Evolutionary conservation across 2,329 filamentous ascomycete species (phyloP), one percentile per base, ranked within the genome.

Genomic region (Talaromyces atroroseus): DNA sequence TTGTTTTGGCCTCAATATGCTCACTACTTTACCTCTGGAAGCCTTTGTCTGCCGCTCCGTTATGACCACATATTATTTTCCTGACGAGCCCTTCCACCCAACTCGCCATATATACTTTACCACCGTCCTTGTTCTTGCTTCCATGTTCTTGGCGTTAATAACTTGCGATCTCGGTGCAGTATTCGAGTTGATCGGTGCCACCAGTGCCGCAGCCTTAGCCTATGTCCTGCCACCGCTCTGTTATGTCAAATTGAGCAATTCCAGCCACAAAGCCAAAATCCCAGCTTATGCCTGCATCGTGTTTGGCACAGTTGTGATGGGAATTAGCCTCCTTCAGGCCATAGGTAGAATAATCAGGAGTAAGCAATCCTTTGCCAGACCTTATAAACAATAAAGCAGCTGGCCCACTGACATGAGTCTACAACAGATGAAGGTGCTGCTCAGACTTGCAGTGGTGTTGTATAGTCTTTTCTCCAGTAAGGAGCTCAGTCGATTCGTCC

Each of bases 1-100:
- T 51, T 96, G 90, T 75, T 97, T 99, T 69, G 94, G 94, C 1
- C 82, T 99, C 63, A 99, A 99, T 79, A 99, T 99, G 94, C 84
- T 99, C 66, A 96, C 94, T 14, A 97, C 94, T 1, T 79, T 99
- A 36, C 94, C 94, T 0, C 86, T 99, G 59, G 94, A 99, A 78
- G 92, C 91, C 16, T 99, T 99, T 71, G 94, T 99, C 54, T 99
- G 94, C 74, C 85, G 94, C 67, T 94, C 96, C 74, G 92, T 96
- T 61, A 95, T 96, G 89, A 83, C 90, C 63, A 91, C 90, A 61
- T 96, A 95, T 68, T 88, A 82, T 71, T 87, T 85, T 62, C 81
- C 83, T 1, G 76, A 81, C 57, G 82, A 90, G 63, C 87, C 88
- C 0, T 95, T 92, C 76, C 86, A 91, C 70, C 84, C 90, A 65